Conservation (phyloP, 2,329 filamentous ascomycete species). For the Fusarium sp. region DNA sequence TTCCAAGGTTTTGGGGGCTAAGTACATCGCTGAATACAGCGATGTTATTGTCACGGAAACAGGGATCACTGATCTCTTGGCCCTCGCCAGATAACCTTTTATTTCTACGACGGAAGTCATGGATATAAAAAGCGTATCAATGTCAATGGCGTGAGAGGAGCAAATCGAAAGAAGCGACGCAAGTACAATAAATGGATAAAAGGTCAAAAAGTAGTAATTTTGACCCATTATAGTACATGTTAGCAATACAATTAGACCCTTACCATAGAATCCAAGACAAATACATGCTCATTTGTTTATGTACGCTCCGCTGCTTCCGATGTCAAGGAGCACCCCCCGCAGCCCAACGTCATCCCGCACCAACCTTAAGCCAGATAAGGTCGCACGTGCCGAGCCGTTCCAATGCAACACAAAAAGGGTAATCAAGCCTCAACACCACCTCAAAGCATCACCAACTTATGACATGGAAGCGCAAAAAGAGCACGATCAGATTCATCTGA, state of each 20-base stretch:
- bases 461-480: neutral
- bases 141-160: neutral
- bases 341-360: neutral
- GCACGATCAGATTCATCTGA: fast-evolving
- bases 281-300: neutral
- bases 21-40: neutral
- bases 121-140: neutral
- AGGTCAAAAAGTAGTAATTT: neutral
- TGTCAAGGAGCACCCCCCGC: neutral
- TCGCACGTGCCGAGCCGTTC: slow-evolving; percentile 4
- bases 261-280: neutral
- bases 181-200: neutral
- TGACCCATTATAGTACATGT: neutral
- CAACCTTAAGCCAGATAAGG: slow-evolving; percentile 22
- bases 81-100: too few species aligned
- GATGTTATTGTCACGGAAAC: neutral
- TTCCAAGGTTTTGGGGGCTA: neutral
- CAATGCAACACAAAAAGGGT: neutral
- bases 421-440: neutral
- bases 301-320: neutral
- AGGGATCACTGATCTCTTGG: neutral
- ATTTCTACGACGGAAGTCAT: neutral
- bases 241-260: neutral
- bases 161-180: neutral
- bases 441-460: neutral